Percentiles rank a stretch among this genome's conserved stretches.
These are phyloP conservation scores for Aspergillus nidulans DNA, from an alignment of 495 filamentous ascomycete species.

Conservation along the genomic window DNA sequence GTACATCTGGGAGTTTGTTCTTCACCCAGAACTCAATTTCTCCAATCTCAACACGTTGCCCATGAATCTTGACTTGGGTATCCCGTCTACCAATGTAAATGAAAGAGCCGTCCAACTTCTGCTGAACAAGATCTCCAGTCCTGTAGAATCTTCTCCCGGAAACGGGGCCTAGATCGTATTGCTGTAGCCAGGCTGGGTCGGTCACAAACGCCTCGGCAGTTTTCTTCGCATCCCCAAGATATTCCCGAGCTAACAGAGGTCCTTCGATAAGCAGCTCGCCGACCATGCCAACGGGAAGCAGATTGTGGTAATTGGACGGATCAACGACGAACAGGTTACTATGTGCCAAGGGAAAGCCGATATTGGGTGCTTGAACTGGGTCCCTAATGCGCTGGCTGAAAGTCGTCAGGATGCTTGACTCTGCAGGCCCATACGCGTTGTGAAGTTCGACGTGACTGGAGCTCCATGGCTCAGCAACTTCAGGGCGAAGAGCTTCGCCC, in stretches of 20 bases:
- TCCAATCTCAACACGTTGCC: constrained; percentile 15
- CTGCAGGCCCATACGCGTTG: constrained; percentile 13
- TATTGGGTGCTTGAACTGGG: constrained; percentile 5
- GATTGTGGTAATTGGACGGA: constrained; percentile 3
- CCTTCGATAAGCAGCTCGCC: constrained; percentile 16
- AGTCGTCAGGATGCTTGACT: constrained; percentile 8
- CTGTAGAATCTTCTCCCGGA: constrained; percentile 12
- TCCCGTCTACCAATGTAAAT: constrained; percentile 12
- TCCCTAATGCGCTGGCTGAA: constrained; percentile 3
- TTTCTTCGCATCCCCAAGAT: constrained; percentile 5
- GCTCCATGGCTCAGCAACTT: constrained; percentile 4
- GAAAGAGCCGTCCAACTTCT: constrained; percentile 2
- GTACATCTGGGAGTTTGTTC: neutral
- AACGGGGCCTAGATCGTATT: constrained; percentile 1
- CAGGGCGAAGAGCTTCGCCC: constrained; percentile 8
- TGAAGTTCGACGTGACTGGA: constrained; percentile 3
- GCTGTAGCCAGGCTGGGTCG: constrained; percentile 6
- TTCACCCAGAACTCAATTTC: constrained; percentile 13
- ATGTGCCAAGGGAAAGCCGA: constrained; percentile 7
- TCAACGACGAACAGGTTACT: constrained; percentile 8
- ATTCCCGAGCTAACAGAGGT: constrained; percentile 9
- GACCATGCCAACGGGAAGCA: constrained; percentile 4
- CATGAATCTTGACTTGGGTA: constrained; percentile 15
- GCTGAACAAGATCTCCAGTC: constrained; percentile 13
- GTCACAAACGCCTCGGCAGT: constrained; percentile 4